Evolutionary conservation across 1,139 yeast species (phyloP), one percentile per base, ranked within the genome.

Genomic region (Blastobotrys indianensis): DNA sequence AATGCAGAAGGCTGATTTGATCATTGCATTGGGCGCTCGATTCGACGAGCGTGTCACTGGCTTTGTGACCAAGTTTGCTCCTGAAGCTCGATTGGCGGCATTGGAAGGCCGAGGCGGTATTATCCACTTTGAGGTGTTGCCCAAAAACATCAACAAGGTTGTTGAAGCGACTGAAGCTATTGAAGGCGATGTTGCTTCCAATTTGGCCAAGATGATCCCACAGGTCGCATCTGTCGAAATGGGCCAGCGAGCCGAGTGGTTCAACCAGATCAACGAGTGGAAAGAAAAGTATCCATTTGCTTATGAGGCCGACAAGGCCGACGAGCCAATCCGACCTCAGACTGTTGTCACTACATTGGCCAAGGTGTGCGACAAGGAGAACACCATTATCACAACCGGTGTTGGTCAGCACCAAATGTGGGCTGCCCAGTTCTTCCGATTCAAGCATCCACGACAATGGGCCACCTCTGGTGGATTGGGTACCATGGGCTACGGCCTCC

Each of bases 371-470:
- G 70, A 71, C 52, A 73, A 72, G 45, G 80, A 79, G 52, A 85
- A 79, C 65, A 90, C 87, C 52, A 80, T 88, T 61, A 82, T 92
- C 58, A 85, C 97, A 47, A 92, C 98, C 40, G 98, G 98, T 74
- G 97, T 92, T 48, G 98, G 98, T 51, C 98, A 92, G 75, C 98
- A 92, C 76, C 98, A 92, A 74, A 92, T 92, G 98, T 92, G 98
- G 97, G 94, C 97, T 37, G 98, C 98, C 37, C 98, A 92, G 72
- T 90, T 88, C 68, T 88, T 84, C 79, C 80, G 88, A 47, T 90
- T 96, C 94, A 83, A 81, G 51, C 72, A 78, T 54, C 97, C 97
- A 58, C 79, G 97, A 68, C 77, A 94, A 47, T 83, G 92, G 75
- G 85, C 92, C 65, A 88, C 97, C 20, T 87, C 97, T 46, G 98